phyloP scores from a whole-genome alignment of 1,139 yeast species.

The Hansenula lynferdii region DNA sequence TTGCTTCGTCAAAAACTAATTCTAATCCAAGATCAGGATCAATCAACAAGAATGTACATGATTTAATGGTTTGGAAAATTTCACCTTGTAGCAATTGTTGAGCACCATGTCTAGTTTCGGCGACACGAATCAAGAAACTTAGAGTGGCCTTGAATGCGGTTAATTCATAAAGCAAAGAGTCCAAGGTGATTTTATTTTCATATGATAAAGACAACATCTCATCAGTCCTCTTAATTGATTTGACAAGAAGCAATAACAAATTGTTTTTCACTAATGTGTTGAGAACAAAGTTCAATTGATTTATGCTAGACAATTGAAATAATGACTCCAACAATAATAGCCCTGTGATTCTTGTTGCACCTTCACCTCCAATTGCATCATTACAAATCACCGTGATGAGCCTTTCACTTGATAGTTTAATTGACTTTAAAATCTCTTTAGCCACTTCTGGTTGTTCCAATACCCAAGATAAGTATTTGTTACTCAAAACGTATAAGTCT shows the following conservation, averaged over 20 bases:
- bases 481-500: constrained; percentile 71
- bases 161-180: constrained; percentile 59
- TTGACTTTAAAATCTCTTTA: constrained; percentile 43
- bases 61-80: constrained; percentile 54
- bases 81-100: constrained; percentile 72
- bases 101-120: constrained; percentile 76
- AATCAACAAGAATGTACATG: constrained; percentile 51
- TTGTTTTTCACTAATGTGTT: constrained; percentile 62
- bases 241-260: constrained; percentile 56
- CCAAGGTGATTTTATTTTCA: constrained; percentile 38
- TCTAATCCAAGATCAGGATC: constrained; percentile 82
- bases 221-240: constrained; percentile 67
- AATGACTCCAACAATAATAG: constrained; percentile 67
- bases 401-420: constrained; percentile 56
- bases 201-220: constrained; percentile 40
- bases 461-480: constrained; percentile 56
- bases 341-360: constrained; percentile 73
- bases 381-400: constrained; percentile 63
- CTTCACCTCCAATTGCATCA: constrained; percentile 80
- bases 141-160: constrained; percentile 73
- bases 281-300: constrained; percentile 51
- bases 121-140: constrained; percentile 65
- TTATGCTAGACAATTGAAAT: constrained; percentile 50
- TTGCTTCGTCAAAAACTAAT: constrained; percentile 30
- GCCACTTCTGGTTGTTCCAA: constrained; percentile 36